These are phyloP conservation scores for Vitis hybrid DNA, from an alignment of 177 flowering plant species.

Conservation along the genomic window DNA sequence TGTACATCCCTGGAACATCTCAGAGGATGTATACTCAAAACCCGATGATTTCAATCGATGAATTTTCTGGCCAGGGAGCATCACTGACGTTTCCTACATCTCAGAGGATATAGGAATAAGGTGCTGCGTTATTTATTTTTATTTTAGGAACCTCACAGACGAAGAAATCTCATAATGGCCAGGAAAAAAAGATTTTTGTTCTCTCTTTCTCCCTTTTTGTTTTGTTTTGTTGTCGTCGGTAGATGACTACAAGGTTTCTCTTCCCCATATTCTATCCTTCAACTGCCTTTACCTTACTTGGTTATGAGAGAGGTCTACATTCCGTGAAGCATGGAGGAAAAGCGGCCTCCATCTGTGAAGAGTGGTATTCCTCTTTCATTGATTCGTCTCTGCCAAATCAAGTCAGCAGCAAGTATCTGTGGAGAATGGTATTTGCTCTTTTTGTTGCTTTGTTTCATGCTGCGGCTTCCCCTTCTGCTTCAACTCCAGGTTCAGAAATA, in stretches of 20 bases:
- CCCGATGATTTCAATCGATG: conserved; percentile 21
- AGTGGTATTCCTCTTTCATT: too few species aligned
- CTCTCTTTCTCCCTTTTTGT: neutral
- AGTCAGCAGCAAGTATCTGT: too few species aligned
- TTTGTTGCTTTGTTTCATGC: too few species aligned
- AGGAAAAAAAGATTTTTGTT: neutral
- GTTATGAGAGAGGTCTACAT: too few species aligned
- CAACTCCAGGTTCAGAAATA: too few species aligned
- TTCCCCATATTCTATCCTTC: neutral
- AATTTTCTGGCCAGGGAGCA: conserved; percentile 20
- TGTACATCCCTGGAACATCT: conserved; percentile 20
- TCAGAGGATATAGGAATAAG: conserved; percentile 1
- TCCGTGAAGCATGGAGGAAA: too few species aligned
- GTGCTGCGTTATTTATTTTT: neutral
- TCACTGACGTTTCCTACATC: conserved; percentile 16
- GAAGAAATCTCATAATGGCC: neutral
- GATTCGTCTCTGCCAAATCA: too few species aligned
- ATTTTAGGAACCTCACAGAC: neutral
- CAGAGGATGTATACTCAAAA: conserved; percentile 20
- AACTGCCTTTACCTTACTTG: too few species aligned
- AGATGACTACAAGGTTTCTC: neutral
- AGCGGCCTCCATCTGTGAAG: too few species aligned
- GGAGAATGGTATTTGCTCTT: too few species aligned
- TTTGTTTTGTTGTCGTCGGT: too few species aligned
- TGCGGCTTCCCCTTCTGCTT: too few species aligned